These are phyloP conservation scores for Chionographis japonica DNA, from an alignment of 106 monocot species.

Conservation along the genomic window DNA sequence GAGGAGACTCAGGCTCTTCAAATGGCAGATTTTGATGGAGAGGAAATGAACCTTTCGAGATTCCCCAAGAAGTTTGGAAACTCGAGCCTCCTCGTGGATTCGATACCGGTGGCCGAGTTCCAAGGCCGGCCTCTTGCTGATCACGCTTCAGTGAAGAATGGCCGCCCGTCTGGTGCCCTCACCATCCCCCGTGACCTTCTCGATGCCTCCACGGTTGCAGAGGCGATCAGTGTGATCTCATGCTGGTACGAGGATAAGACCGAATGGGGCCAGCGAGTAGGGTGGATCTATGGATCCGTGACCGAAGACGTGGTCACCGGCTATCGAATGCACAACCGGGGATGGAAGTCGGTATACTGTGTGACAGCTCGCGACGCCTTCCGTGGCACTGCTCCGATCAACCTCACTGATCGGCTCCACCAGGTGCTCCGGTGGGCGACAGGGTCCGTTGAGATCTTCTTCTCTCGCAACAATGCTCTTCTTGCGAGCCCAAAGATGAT, in stretches of 20 bases:
- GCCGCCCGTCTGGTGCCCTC: slow-evolving; percentile 65
- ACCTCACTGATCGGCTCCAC: slow-evolving; percentile 80
- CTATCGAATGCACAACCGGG: slow-evolving; percentile 91
- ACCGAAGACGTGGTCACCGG: slow-evolving; percentile 80
- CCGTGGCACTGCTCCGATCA: slow-evolving; percentile 66
- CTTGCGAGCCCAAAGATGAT: slow-evolving; percentile 81
- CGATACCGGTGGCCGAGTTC: slow-evolving; percentile 72
- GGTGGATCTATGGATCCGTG: slow-evolving; percentile 93
- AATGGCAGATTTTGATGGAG: slow-evolving; percentile 40
- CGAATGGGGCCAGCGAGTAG: slow-evolving; percentile 79
- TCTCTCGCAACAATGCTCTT: slow-evolving; percentile 85
- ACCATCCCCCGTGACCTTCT: slow-evolving; percentile 56
- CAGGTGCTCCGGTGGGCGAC: slow-evolving; percentile 95
- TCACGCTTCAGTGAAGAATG: slow-evolving; percentile 76
- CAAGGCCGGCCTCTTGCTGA: slow-evolving; percentile 81
- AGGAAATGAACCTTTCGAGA: slow-evolving; percentile 45
- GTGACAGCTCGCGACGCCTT: slow-evolving; percentile 62
- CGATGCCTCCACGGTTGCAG: slow-evolving; percentile 76
- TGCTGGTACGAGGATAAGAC: slow-evolving; percentile 99
- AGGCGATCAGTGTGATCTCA: slow-evolving; percentile 84
- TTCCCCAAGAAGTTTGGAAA: slow-evolving; percentile 63
- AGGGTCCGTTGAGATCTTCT: slow-evolving; percentile 92
- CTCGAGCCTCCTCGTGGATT: slow-evolving; percentile 68
- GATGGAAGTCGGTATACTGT: slow-evolving; percentile 87
- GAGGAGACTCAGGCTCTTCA: slow-evolving; percentile 60